These are phyloP conservation scores for Rhododendron mucronatum DNA, from an alignment of 148 eudicot species.

Conservation along the genomic window DNA sequence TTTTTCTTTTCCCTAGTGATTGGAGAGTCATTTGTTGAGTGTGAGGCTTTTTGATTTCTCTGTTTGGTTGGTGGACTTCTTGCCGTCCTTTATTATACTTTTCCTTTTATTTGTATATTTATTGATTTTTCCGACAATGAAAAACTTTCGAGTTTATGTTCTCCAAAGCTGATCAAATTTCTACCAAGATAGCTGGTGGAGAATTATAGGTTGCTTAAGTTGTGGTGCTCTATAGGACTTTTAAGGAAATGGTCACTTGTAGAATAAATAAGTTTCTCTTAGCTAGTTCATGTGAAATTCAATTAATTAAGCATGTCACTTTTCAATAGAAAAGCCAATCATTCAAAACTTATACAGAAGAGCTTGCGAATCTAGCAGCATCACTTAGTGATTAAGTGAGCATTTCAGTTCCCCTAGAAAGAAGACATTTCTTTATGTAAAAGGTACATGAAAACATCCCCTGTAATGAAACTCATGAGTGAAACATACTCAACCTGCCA, in stretches of 20 bases:
- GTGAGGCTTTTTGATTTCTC: constrained; percentile 1
- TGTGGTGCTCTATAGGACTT: background rate
- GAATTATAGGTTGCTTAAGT: background rate
- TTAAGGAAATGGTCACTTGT: background rate
- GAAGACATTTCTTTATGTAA: background rate
- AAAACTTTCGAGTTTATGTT: background rate
- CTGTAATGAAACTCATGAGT: background rate
- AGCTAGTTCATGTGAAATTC: background rate
- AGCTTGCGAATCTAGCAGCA: background rate
- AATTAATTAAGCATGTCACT: background rate
- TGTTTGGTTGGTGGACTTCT: background rate
- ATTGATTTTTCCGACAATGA: background rate
- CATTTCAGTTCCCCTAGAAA: constrained; percentile 1
- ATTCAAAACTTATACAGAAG: background rate
- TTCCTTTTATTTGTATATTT: background rate
- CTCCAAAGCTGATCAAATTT: background rate
- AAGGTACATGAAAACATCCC: background rate
- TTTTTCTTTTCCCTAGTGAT: background rate
- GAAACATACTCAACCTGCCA: background rate
- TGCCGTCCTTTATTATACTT: background rate
- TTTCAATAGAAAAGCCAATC: background rate
- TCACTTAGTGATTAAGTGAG: background rate
- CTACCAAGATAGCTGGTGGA: background rate
- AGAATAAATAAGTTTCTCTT: background rate
- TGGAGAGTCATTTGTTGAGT: background rate